phyloP scores from a whole-genome alignment of 225 moss, liverwort and hornwort genomes.

The Rhytidiadelphus loreus region DNA sequence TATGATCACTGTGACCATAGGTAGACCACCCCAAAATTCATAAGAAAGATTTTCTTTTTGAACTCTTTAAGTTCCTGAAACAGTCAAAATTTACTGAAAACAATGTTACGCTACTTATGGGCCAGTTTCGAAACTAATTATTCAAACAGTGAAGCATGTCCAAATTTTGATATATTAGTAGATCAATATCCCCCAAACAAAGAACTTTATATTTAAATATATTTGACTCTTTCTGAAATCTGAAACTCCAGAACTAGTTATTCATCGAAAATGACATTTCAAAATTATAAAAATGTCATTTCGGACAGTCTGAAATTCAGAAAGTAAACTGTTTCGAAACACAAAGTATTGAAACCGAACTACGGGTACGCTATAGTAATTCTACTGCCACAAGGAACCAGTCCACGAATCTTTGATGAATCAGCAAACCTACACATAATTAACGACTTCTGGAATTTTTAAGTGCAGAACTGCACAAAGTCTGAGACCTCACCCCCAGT shows the following conservation, averaged over 20 bases:
- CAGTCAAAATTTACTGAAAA: neutral
- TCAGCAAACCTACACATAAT: neutral
- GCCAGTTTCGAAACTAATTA: neutral
- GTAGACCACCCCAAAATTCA: neutral
- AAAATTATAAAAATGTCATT: neutral
- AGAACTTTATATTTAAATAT: neutral
- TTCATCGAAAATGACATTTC: neutral
- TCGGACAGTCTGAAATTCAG: neutral
- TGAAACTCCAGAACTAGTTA: neutral
- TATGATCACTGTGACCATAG: neutral
- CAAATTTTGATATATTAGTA: neutral
- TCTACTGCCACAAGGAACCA: neutral
- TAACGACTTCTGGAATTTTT: neutral
- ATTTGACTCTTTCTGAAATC: neutral
- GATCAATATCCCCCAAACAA: neutral
- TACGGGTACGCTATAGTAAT: neutral
- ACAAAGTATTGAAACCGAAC: neutral
- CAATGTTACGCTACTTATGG: neutral
- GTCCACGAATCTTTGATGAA: neutral
- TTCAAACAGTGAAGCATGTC: neutral
- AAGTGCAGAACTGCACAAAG: neutral
- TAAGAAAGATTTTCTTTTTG: neutral
- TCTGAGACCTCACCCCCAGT: conserved; percentile 56
- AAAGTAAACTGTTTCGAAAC: neutral
- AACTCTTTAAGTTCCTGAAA: neutral